phyloP scores from a whole-genome alignment of 768 basidiomycete genomes.

The Pisolithus microcarpus region DNA sequence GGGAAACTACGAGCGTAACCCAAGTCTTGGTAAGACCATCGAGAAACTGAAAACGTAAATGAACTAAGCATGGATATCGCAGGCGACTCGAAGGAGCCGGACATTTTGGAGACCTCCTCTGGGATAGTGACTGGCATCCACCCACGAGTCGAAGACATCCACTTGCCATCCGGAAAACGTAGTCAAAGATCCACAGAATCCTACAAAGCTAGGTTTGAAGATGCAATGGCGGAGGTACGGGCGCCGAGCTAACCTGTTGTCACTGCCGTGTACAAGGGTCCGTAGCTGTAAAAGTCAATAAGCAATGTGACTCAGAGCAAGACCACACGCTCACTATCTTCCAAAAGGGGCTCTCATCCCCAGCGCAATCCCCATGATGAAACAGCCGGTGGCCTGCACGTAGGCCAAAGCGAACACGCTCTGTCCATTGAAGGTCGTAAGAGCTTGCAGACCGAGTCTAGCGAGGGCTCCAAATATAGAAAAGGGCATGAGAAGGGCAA shows the following conservation, averaged over 20 bases:
- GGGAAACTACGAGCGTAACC: slow-evolving; percentile 69
- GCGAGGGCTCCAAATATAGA: slow-evolving; percentile 84
- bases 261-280: slow-evolving; percentile 78
- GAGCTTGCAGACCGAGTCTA: slow-evolving; percentile 68
- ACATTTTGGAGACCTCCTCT: slow-evolving; percentile 70
- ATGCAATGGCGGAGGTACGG: neutral
- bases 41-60: slow-evolving; percentile 50
- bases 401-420: slow-evolving; percentile 81
- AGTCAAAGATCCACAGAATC: slow-evolving; percentile 93
- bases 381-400: slow-evolving; percentile 80
- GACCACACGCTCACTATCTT: slow-evolving; percentile 50
- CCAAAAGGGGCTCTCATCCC: slow-evolving; percentile 67
- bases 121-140: slow-evolving; percentile 50
- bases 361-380: slow-evolving; percentile 81
- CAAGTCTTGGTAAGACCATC: slow-evolving; percentile 79
- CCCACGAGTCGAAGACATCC: slow-evolving; percentile 80
- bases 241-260: slow-evolving; percentile 61
- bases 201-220: slow-evolving; percentile 29
- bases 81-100: slow-evolving; percentile 22
- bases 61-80: slow-evolving; percentile 1
- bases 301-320: slow-evolving; percentile 2
- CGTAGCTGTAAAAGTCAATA: slow-evolving; percentile 50
- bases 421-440: slow-evolving; percentile 66
- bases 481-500: slow-evolving; percentile 69
- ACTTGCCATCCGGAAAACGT: slow-evolving; percentile 96